These are phyloP conservation scores for Hydrangea macrophylla DNA, from an alignment of 148 eudicot species.

Conservation along the genomic window DNA sequence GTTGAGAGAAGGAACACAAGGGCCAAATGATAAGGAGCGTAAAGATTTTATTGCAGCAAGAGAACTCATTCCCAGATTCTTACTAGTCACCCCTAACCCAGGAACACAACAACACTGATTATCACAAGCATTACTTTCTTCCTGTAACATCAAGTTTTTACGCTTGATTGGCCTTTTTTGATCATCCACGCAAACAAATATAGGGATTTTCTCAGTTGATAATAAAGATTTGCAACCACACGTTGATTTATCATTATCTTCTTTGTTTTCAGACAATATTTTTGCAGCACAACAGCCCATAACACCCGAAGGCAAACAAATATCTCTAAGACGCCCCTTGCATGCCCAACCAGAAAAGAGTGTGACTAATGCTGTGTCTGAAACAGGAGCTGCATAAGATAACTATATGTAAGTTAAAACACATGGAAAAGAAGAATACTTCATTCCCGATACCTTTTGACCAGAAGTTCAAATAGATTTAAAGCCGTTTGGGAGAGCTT, in stretches of 20 bases:
- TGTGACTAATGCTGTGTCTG: slow-evolving; percentile 77
- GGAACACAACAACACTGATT: slow-evolving; percentile 88
- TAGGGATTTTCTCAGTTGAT: slow-evolving; percentile 22
- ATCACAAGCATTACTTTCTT: slow-evolving; percentile 30
- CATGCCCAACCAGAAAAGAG: slow-evolving; percentile 98
- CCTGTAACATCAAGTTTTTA: slow-evolving; percentile 26
- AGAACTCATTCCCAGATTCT: slow-evolving; percentile 47
- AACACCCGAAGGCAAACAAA: slow-evolving; percentile 66
- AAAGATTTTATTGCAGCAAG: slow-evolving; percentile 72
- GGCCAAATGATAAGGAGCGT: slow-evolving; percentile 76
- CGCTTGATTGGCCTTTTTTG: slow-evolving; percentile 40
- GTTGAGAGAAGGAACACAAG: slow-evolving; percentile 79
- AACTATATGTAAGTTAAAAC: too few species aligned
- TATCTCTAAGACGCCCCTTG: slow-evolving; percentile 63
- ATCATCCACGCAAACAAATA: slow-evolving; percentile 21
- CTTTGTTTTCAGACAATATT: slow-evolving; percentile 26
- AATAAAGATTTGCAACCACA: slow-evolving; percentile 36
- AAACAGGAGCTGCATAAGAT: slow-evolving; percentile 86
- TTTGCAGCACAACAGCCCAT: slow-evolving; percentile 70
- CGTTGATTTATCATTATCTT: slow-evolving; percentile 23
- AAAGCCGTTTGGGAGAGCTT: too few species aligned
- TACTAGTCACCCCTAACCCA: slow-evolving; percentile 73
- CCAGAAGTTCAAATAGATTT: too few species aligned
- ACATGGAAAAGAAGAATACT: too few species aligned
- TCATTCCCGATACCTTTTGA: too few species aligned